phyloP scores from a whole-genome alignment of 2,329 filamentous ascomycete genomes.

The Colletotrichum agaves region DNA sequence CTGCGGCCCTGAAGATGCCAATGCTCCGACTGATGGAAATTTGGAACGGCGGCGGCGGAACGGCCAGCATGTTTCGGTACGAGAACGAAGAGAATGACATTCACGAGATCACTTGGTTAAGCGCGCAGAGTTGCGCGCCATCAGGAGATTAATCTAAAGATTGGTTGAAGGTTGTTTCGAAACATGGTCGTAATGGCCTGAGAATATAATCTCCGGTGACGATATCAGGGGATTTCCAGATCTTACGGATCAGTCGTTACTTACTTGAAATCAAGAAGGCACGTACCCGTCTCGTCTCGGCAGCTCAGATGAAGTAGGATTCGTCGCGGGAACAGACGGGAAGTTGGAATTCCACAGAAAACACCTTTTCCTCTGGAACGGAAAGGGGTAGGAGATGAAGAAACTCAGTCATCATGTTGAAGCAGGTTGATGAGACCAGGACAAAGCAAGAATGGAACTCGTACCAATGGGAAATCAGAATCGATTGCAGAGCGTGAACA shows the following conservation, averaged over 20 bases:
- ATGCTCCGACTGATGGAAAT: constrained; percentile 3
- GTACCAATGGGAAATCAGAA: no score
- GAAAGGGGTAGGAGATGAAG: no score
- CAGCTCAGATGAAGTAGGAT: constrained; percentile 2
- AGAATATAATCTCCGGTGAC: not conserved
- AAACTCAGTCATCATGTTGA: no score
- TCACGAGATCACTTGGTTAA: not conserved
- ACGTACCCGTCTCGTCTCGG: not conserved
- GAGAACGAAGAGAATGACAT: not conserved
- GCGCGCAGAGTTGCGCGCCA: not conserved
- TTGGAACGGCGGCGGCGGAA: not conserved
- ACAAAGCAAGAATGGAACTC: no score
- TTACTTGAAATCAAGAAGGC: not conserved
- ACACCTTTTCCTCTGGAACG: no score
- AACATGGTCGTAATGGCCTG: not conserved
- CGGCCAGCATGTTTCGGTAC: not conserved
- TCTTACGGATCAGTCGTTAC: constrained; percentile 2
- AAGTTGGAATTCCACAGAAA: no score
- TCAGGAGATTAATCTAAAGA: not conserved
- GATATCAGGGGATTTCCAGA: not conserved
- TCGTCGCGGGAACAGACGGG: no score
- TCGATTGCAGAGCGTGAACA: not conserved
- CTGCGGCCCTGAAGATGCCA: not conserved
- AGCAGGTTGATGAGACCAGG: no score
- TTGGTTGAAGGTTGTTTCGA: not conserved